Percentiles rank a stretch among this genome's conserved stretches.
These are phyloP conservation scores for Anthracocystis setariae DNA, from an alignment of 1,284 basidiomycete species.

Conservation along the genomic window DNA sequence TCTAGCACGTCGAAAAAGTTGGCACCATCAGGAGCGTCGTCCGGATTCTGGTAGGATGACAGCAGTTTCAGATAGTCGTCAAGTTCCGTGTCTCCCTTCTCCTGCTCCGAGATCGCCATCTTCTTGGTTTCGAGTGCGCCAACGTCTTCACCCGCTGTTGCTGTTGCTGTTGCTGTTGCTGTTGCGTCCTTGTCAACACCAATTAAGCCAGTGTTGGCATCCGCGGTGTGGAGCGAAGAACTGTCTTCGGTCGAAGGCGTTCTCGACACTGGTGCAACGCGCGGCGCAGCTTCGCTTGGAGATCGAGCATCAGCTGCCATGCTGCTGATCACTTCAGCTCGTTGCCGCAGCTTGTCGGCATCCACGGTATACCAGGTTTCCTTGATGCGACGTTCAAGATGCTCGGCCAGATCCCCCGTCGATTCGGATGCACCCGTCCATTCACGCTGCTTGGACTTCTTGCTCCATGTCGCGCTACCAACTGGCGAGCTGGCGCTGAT, in stretches of 20 bases:
- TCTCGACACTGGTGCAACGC: slow-evolving; percentile 3
- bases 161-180: too few species aligned
- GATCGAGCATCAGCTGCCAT: slow-evolving; percentile 14
- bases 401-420: slow-evolving; percentile 41
- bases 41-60: slow-evolving; percentile 46
- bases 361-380: slow-evolving; percentile 44
- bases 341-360: slow-evolving; percentile 9
- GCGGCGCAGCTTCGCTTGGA: background rate
- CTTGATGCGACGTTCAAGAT: slow-evolving; percentile 32
- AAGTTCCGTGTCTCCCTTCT: slow-evolving; percentile 25
- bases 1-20: slow-evolving; percentile 44
- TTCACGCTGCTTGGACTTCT: slow-evolving; percentile 17
- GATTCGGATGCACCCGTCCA: slow-evolving; percentile 47
- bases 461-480: slow-evolving; percentile 9
- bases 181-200: background rate
- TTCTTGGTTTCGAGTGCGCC: background rate
- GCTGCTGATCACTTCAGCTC: slow-evolving; percentile 19
- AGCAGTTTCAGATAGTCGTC: slow-evolving; percentile 44
- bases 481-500: slow-evolving; percentile 14
- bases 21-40: slow-evolving; percentile 33
- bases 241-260: slow-evolving; percentile 30
- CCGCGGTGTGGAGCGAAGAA: slow-evolving; percentile 20
- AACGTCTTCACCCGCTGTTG: background rate
- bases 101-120: slow-evolving; percentile 13
- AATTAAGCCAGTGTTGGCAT: background rate